Evolutionary conservation across 2,329 filamentous ascomycete species (phyloP), one percentile per base, ranked within the genome.

Genomic region (Aspergillus candidus): DNA sequence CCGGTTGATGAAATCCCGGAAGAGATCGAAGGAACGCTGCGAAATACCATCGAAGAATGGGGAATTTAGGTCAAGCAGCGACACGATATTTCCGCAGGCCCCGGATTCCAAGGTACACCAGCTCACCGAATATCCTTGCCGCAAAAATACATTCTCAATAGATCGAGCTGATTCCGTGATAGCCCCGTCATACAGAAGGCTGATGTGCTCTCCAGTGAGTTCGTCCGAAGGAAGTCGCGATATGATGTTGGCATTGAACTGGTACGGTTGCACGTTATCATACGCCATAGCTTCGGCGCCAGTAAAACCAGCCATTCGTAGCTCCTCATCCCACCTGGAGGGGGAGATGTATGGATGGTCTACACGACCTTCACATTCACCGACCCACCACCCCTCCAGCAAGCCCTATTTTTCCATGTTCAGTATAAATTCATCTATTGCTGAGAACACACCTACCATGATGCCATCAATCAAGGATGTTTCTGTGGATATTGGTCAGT

Each of bases 341-440:
- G 43, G n/a, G 11, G 29, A 18, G 3, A 65, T 43, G 39, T 54
- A 60, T 5, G 62, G 60, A 29, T 59, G 44, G 8, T 52, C 14
- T 1, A 33, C 30, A 30, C 62, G 48, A 4, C 47, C 52, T 27
- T 66, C 59, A 6, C 46, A 41, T n/a, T 45, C 51, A 3, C 60
- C 60, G 6, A 56, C 35, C 62, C 61, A 66, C 62, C 62, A 67
- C 3, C 57, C 56, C 0, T 56, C 49, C 0, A 64, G 44, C 10
- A 50, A 34, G 1, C 62, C 64, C 42, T 27, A 27, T 27, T 27
- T 27, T 27, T 27, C 22, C 6, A 6, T 27, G 7, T 27, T 27
- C 3, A 27, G 22, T 27, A 27, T 27, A 10, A 27, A 10, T 27
- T 27, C 6, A 27, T 7, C 3, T 27, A 5, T 27, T 10, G 22